These are phyloP conservation scores for Guyanaporus albipodus DNA, from an alignment of 768 basidiomycete species.

Conservation along the genomic window DNA sequence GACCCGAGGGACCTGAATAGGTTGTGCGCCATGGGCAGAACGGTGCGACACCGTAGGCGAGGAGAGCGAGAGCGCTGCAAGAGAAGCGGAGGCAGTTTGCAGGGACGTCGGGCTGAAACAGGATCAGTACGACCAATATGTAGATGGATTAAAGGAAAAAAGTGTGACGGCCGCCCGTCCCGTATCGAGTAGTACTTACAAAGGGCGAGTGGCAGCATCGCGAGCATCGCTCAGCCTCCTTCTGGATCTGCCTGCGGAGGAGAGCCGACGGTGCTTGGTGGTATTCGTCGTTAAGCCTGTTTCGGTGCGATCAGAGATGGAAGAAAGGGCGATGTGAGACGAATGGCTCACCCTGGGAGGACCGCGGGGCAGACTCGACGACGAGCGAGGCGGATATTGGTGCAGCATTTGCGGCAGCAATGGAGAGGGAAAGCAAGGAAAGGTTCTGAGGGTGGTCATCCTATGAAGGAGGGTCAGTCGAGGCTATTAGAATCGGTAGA, in stretches of 20 bases:
- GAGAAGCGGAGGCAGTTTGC: constrained; percentile 36
- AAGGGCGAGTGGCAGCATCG: constrained; percentile 70
- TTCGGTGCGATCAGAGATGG: neutral
- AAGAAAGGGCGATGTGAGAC: neutral
- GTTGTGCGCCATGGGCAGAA: constrained; percentile 9
- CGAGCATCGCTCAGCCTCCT: constrained; percentile 75
- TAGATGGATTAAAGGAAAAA: neutral
- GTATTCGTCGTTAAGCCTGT: constrained; percentile 31
- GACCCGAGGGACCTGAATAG: constrained; percentile 5
- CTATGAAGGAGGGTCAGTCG: constrained; percentile 1
- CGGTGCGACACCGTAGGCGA: constrained; percentile 35
- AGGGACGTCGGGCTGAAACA: constrained; percentile 32
- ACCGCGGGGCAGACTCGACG: constrained; percentile 17
- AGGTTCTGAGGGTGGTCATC: constrained; percentile 14
- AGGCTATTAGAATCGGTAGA: neutral
- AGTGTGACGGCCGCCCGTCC: neutral
- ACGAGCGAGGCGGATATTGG: constrained; percentile 40
- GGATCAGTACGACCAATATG: constrained; percentile 6
- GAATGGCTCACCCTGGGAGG: constrained; percentile 15
- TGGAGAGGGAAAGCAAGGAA: constrained; percentile 67
- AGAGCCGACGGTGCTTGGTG: constrained; percentile 61
- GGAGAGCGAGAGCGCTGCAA: constrained; percentile 41
- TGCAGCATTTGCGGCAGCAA: constrained; percentile 49
- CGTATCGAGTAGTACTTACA: constrained; percentile 47
- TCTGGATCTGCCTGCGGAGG: constrained; percentile 66